Base-by-base conservation (phyloP, 805 yeast species). In the Saccharomycopsis sp. region DNA sequence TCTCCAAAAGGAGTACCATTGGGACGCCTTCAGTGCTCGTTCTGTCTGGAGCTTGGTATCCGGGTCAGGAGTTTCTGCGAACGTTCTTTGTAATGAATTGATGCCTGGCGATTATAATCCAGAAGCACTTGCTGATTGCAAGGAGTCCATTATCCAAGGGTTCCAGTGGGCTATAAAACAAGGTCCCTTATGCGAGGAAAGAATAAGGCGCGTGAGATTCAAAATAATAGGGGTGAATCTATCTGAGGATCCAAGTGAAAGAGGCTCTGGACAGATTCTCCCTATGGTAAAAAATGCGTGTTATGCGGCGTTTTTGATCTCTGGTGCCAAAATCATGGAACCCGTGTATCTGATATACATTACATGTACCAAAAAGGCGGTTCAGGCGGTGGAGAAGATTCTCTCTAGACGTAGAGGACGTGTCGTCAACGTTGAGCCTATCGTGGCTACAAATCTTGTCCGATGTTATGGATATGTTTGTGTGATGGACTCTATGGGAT, bases 151-250 rank as follows among this genome's bases (percentile, higher is more conserved):
- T 1, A 71, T 74, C 1, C 85, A 84, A 63, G 99, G 98, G 0
- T 94, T 92, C 71, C 78, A 80, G 64, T 88, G 96, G 94, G 85
- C 87, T 1, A 76, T 81, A 0, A 76, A 82, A 57, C 96, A 89
- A 65, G 99, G 99, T 0, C 99, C 99, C 0, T 73, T 94, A n/a
- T 83, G 95, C 61, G 96, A 87, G 60, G 97, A 90, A 67, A 85
- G 88, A 0, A 75, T 94, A 4, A 73, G 88, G 55, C 79, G 84
- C 56, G 81, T 85, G 3, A 83, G 80, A 62, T 90, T 94, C 70
- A 81, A 82, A 57, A 76, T 94, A 47, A 75, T 89, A 52, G 89
- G 84, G 57, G 80, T 82, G 0, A 71, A 73, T 0, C 65, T 87
- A 2, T 77, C 85, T 3, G 70, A 75, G 0, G 77, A 79, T 29